Evolutionary conservation across 1,284 basidiomycete genomes (phyloP).

Genomic region (Malassezia yamatoensis): DNA sequence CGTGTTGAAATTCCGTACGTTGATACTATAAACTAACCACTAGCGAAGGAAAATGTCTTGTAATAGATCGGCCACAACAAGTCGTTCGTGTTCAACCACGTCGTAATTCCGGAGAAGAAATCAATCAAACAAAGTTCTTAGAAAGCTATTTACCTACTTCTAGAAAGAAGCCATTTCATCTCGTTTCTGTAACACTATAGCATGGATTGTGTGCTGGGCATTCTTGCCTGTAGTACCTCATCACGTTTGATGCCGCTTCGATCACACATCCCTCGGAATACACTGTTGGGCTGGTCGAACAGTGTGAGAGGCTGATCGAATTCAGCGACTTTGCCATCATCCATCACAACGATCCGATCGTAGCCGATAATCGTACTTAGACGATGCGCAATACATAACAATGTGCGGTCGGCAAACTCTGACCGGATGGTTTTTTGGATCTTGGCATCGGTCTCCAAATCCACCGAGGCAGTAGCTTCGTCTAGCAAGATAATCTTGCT

Average conservation of each 20-base stretch:
- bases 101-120: too few species aligned
- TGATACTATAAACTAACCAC: background rate
- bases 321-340: constrained; percentile 62
- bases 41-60: constrained; percentile 32
- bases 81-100: constrained; percentile 18
- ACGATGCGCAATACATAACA: constrained; percentile 64
- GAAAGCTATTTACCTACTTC: too few species aligned
- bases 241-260: constrained; percentile 61
- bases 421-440: constrained; percentile 75
- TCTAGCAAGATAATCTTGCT: constrained; percentile 49
- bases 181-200: background rate
- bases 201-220: background rate
- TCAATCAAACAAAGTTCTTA: too few species aligned
- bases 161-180: too few species aligned
- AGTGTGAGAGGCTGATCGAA: constrained; percentile 61
- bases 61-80: too few species aligned
- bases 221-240: constrained; percentile 24
- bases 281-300: constrained; percentile 53
- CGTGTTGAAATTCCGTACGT: constrained; percentile 39
- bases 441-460: constrained; percentile 67
- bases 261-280: constrained; percentile 63
- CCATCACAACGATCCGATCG: constrained; percentile 68
- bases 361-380: constrained; percentile 70
- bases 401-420: constrained; percentile 69
- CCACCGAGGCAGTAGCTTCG: constrained; percentile 69